Evolutionary conservation across 176 grass and related monocot genomes (phyloP).

Genomic region (Carex myosuroides): DNA sequence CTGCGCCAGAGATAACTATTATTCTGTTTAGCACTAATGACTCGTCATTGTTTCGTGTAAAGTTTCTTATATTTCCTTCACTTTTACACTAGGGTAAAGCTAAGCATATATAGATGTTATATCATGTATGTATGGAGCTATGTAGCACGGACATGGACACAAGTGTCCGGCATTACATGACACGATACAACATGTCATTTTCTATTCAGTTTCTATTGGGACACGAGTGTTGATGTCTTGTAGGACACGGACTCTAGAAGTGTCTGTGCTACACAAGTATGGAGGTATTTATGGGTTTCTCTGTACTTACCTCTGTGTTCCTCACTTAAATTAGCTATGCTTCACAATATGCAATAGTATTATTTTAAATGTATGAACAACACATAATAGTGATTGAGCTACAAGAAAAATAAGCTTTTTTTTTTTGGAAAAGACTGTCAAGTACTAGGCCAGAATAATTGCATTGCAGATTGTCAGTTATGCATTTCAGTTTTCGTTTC

Average conservation of each 20-base stretch:
- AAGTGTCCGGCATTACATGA: background rate
- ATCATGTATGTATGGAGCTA: background rate
- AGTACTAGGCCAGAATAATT: background rate
- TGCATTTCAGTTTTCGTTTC: background rate
- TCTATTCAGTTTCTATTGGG: background rate
- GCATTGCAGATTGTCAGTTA: background rate
- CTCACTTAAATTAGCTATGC: background rate
- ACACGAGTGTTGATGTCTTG: background rate
- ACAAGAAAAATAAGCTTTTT: background rate
- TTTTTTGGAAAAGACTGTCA: background rate
- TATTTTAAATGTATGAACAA: background rate
- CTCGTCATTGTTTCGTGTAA: slow-evolving; percentile 61
- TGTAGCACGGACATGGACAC: background rate
- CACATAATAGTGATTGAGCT: background rate
- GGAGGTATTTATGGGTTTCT: background rate
- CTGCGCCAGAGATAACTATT: slow-evolving; percentile 62
- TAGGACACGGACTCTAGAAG: background rate
- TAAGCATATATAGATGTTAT: background rate
- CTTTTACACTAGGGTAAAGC: background rate
- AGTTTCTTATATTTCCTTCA: slow-evolving; percentile 36
- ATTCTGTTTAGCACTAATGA: slow-evolving; percentile 62
- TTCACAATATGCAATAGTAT: background rate
- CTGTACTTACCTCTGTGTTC: background rate
- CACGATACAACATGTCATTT: background rate
- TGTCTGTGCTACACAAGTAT: background rate